Percentiles rank a stretch among this genome's conserved stretches.
phyloP scores from a whole-genome alignment of 1,139 yeast species.

The Taiozyma sp. region DNA sequence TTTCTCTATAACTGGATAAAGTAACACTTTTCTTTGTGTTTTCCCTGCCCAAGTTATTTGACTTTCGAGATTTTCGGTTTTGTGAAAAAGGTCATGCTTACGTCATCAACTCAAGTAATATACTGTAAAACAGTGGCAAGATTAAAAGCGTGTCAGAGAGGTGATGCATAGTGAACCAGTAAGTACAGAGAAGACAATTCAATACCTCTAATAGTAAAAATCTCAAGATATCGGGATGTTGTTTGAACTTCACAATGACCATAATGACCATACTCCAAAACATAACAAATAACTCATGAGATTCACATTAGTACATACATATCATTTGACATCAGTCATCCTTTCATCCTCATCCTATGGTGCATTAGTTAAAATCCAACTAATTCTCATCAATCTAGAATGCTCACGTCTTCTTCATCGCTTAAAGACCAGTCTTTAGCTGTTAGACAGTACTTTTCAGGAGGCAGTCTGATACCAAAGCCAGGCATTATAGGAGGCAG shows the following conservation, averaged over 20 bases:
- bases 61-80: background rate
- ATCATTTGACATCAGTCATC: slow-evolving; percentile 15
- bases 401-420: slow-evolving; percentile 32
- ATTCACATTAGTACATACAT: background rate
- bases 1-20: background rate
- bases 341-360: slow-evolving; percentile 16
- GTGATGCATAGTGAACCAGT: no score
- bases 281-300: background rate
- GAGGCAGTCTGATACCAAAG: slow-evolving; percentile 93
- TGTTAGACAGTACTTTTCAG: slow-evolving; percentile 93
- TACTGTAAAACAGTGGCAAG: no score
- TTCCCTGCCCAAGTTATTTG: background rate
- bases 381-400: background rate
- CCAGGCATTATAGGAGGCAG: slow-evolving; percentile 89
- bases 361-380: slow-evolving; percentile 4
- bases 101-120: background rate
- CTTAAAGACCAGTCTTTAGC: slow-evolving; percentile 69
- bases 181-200: no score
- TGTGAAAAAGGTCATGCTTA: background rate
- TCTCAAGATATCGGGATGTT: no score
- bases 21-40: background rate
- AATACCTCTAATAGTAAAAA: no score
- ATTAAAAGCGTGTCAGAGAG: no score
- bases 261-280: background rate
- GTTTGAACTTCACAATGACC: background rate